Evolutionary conservation across 345 rosid genomes (phyloP).

Genomic region (Eutrema yunnanense): DNA sequence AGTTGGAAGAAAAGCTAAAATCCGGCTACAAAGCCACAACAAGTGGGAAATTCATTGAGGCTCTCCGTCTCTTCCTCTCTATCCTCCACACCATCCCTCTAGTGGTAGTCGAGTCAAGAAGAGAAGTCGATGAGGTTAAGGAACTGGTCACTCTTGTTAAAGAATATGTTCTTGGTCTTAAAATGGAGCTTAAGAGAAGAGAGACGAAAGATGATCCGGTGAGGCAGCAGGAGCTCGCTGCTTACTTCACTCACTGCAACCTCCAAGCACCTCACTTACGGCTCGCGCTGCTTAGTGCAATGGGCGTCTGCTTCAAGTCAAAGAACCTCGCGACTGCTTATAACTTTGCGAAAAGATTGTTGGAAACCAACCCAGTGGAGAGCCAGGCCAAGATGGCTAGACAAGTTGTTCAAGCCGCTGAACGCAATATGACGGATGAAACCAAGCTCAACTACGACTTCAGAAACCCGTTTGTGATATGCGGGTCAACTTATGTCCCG

Average conservation of each 20-base stretch:
- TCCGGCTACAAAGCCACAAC: conserved; percentile 84
- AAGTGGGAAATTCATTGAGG: conserved; percentile 59
- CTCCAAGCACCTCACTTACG: conserved; percentile 70
- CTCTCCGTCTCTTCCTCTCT: conserved; percentile 52
- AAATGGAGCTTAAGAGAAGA: conserved; percentile 73
- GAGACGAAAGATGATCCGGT: conserved; percentile 53
- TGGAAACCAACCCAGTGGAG: conserved; percentile 69
- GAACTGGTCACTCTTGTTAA: conserved; percentile 60
- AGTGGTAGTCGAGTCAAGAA: conserved; percentile 78
- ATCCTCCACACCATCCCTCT: conserved; percentile 84
- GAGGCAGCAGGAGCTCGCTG: conserved; percentile 87
- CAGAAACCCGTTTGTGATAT: conserved; percentile 76
- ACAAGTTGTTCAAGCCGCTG: conserved; percentile 69
- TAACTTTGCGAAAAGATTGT: conserved; percentile 66
- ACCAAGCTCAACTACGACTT: conserved; percentile 66
- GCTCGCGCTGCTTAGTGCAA: conserved; percentile 67
- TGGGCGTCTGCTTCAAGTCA: conserved; percentile 63
- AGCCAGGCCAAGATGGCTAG: conserved; percentile 64
- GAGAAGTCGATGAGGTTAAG: conserved; percentile 90
- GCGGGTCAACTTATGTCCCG: conserved; percentile 84
- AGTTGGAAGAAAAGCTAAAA: conserved; percentile 73
- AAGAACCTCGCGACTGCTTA: conserved; percentile 67
- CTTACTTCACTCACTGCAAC: conserved; percentile 84
- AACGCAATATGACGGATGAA: conserved; percentile 63
- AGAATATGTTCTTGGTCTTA: conserved; percentile 70